phyloP scores from a whole-genome alignment of 2,329 filamentous ascomycete species.

The Aphanocladium album region DNA sequence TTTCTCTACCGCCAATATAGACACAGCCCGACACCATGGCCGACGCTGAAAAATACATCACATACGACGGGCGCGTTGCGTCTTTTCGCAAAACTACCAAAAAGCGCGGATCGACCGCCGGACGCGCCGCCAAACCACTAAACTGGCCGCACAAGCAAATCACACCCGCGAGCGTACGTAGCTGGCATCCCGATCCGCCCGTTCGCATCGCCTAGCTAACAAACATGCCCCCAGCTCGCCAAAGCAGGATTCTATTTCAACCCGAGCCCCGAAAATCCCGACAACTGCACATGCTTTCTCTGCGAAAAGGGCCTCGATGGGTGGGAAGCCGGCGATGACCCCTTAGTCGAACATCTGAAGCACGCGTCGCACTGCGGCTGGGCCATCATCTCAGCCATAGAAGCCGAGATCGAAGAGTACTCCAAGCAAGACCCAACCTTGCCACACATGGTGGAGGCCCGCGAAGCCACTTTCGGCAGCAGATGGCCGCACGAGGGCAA shows the following conservation, averaged over 20 bases:
- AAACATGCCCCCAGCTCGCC: conserved; percentile 60
- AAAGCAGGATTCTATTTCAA: conserved; percentile 88
- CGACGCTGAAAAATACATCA: conserved; percentile 48
- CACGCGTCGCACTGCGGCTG: conserved; percentile 81
- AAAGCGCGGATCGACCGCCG: conserved; percentile 62
- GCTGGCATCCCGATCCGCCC: background rate
- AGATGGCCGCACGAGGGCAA: conserved; percentile 88
- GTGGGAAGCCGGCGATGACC: conserved; percentile 85
- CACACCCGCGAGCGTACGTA: conserved; percentile 26
- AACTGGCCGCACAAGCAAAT: conserved; percentile 69
- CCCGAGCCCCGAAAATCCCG: conserved; percentile 67
- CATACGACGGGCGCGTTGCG: conserved; percentile 69
- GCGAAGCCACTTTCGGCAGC: conserved; percentile 76
- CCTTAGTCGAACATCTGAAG: conserved; percentile 77
- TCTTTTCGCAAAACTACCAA: conserved; percentile 70
- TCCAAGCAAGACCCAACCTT: conserved; percentile 69
- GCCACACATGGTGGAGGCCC: conserved; percentile 66
- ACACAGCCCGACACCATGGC: conserved; percentile 23
- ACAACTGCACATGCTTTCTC: conserved; percentile 87
- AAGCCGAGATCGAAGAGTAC: conserved; percentile 57
- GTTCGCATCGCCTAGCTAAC: conserved; percentile 18
- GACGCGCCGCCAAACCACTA: conserved; percentile 43
- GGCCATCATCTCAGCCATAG: conserved; percentile 66
- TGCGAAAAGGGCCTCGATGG: conserved; percentile 81
- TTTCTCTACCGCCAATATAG: background rate